Conservation (phyloP, 441 rosid genomes). For the Cnidoscolus chayamansa region DNA sequence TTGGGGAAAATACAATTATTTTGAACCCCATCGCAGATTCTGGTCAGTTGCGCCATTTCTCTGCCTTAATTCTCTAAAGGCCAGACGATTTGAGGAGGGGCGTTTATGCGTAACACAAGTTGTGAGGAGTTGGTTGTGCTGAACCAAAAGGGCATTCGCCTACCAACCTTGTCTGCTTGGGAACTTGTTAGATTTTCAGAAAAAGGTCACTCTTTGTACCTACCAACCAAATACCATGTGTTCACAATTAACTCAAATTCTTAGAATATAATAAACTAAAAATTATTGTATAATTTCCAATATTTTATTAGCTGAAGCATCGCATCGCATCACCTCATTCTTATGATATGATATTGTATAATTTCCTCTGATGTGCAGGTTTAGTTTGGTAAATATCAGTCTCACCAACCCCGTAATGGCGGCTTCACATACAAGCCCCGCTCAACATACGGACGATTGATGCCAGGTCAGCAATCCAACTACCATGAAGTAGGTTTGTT, state of each 20-base stretch:
- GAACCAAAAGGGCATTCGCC: conserved; percentile 7
- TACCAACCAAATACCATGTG: too few relatives aligned
- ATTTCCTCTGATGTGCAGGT: too few relatives aligned
- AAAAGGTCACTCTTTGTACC: too few relatives aligned
- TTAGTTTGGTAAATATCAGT: too few relatives aligned
- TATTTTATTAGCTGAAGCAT: too few relatives aligned
- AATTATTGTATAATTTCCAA: too few relatives aligned
- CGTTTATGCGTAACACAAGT: not conserved
- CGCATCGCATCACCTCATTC: too few relatives aligned
- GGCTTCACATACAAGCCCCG: not conserved
- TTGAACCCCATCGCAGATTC: conserved; percentile 44
- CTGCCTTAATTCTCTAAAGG: not conserved
- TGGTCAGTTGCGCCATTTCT: conserved; percentile 59
- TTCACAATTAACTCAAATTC: too few relatives aligned
- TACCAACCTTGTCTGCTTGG: not conserved
- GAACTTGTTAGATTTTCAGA: not conserved
- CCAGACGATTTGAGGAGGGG: not conserved
- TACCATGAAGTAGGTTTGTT: not conserved
- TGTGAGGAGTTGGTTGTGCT: not conserved
- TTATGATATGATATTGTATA: too few relatives aligned
- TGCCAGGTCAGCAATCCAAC: conserved; percentile 4
- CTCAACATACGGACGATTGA: not conserved
- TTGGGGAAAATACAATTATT: conserved; percentile 28
- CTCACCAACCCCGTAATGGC: too few relatives aligned
- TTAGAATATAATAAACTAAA: too few relatives aligned